phyloP scores from a whole-genome alignment of 2,329 filamentous ascomycete genomes.

The Basipetospora chlamydospora region DNA sequence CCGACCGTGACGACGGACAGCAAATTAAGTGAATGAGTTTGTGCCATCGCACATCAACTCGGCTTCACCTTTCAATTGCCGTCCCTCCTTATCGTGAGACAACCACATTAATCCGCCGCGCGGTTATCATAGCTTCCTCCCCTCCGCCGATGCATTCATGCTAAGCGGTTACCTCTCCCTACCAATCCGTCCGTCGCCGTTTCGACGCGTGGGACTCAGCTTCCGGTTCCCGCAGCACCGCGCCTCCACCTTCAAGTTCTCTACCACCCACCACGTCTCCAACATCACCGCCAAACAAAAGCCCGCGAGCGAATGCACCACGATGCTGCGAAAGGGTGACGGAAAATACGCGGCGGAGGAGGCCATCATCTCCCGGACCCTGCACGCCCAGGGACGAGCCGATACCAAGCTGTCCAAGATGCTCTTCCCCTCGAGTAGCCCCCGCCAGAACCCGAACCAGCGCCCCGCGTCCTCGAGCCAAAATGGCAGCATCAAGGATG shows the following conservation, averaged over 20 bases:
- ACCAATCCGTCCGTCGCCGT: not conserved
- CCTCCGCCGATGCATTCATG: too few relatives aligned
- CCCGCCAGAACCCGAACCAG: too few relatives aligned
- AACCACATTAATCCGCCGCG: too few relatives aligned
- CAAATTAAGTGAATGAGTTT: too few relatives aligned
- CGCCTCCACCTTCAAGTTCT: not conserved
- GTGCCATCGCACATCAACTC: too few relatives aligned
- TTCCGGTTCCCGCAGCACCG: not conserved
- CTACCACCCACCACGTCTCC: not conserved
- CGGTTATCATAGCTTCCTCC: too few relatives aligned
- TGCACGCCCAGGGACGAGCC: constrained; percentile 15
- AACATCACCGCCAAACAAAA: not conserved
- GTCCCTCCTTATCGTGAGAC: too few relatives aligned
- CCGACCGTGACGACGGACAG: too few relatives aligned
- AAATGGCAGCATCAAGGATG: constrained; percentile 34
- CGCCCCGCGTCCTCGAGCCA: constrained; percentile 13
- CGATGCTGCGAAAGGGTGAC: constrained; percentile 4
- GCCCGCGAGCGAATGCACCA: too few relatives aligned
- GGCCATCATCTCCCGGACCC: constrained; percentile 2
- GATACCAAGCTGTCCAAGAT: constrained; percentile 31
- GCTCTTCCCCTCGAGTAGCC: constrained; percentile 43
- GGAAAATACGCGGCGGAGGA: constrained; percentile 2
- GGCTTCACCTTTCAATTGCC: too few relatives aligned
- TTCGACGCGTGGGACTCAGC: not conserved
- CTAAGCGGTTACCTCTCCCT: not conserved